Conservation (phyloP, 73 alveolate genomes). For the Stentor coeruleus region DNA sequence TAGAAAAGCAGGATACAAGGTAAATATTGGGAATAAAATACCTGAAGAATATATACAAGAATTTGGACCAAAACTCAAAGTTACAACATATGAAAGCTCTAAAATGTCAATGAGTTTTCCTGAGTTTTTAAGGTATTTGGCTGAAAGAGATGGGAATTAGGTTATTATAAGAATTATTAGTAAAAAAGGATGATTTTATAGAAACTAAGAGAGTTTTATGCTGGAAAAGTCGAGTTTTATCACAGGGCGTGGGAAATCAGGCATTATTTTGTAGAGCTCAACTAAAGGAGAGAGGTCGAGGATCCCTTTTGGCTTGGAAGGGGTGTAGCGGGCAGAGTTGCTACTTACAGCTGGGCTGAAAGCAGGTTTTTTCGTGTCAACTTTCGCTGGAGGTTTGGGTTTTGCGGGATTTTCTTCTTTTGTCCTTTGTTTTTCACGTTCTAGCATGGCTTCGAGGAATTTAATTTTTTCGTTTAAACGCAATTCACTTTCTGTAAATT, state of each 20-base stretch:
- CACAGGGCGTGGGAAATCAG: slow-evolving; percentile 24
- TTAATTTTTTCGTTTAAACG: not conserved
- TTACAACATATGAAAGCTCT: slow-evolving; percentile 60
- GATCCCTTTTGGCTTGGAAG: not conserved
- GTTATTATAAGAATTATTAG: too few relatives aligned
- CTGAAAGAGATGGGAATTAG: too few relatives aligned
- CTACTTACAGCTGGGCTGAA: slow-evolving; percentile 15
- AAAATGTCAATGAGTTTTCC: slow-evolving; percentile 65
- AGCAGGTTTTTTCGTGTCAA: slow-evolving; percentile 12
- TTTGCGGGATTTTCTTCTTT: not conserved
- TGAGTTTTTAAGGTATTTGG: too few relatives aligned
- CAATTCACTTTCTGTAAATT: not conserved
- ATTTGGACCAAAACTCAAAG: slow-evolving; percentile 38
- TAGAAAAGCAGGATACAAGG: not conserved
- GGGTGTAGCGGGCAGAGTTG: not conserved
- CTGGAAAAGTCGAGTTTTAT: not conserved
- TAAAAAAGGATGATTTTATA: too few relatives aligned
- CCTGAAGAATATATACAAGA: slow-evolving; percentile 30
- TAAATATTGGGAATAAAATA: not conserved
- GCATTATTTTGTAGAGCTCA: slow-evolving; percentile 20
- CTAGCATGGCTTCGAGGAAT: slow-evolving; percentile 8
- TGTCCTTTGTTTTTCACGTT: slow-evolving; percentile 11
- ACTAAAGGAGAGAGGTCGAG: slow-evolving; percentile 13
- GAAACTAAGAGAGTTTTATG: not conserved
- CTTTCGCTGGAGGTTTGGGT: not conserved